Percentiles rank a stretch among this genome's conserved stretches.
Evolutionary conservation across 2,329 filamentous ascomycete genomes (phyloP).

Genomic region (Aspergillus puulaauensis): DNA sequence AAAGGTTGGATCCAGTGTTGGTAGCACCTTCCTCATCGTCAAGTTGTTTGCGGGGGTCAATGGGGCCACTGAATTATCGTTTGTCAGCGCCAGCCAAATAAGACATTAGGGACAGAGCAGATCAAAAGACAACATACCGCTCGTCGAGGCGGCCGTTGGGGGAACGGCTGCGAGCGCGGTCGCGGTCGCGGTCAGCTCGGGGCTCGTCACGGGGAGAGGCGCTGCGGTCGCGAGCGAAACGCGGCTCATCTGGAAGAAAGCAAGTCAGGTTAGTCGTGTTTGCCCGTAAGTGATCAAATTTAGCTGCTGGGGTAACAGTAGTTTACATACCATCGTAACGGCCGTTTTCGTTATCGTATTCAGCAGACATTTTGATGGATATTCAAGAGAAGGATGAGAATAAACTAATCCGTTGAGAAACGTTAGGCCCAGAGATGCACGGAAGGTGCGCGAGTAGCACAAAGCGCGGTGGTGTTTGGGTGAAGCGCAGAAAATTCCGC

Average conservation of each 20-base stretch:
- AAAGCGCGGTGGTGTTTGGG: constrained; percentile 2
- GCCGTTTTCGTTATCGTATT: constrained; percentile 66
- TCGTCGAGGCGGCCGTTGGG: constrained; percentile 58
- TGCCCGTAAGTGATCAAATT: background rate
- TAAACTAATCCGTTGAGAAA: constrained; percentile 20
- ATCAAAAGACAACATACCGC: constrained; percentile 42
- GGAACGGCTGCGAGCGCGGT: constrained; percentile 62
- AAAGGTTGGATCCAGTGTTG: constrained; percentile 96
- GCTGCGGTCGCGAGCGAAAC: constrained; percentile 66
- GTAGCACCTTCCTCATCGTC: constrained; percentile 72
- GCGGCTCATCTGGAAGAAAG: constrained; percentile 53
- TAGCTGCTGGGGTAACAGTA: constrained; percentile 12
- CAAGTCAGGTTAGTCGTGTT: constrained; percentile 14
- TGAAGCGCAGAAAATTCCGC: constrained; percentile 20
- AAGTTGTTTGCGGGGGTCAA: constrained; percentile 45
- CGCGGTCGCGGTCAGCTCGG: constrained; percentile 45
- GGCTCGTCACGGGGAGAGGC: constrained; percentile 63
- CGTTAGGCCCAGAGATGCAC: constrained; percentile 8
- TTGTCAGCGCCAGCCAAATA: background rate
- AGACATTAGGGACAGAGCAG: background rate
- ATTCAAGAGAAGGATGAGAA: constrained; percentile 12
- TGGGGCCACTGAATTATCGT: constrained; percentile 36
- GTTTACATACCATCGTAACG: constrained; percentile 62
- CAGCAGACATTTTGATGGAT: constrained; percentile 42
- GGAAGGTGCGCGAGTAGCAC: constrained; percentile 19